phyloP scores from a whole-genome alignment of 208 protist species.

The Angomonas deanei region DNA sequence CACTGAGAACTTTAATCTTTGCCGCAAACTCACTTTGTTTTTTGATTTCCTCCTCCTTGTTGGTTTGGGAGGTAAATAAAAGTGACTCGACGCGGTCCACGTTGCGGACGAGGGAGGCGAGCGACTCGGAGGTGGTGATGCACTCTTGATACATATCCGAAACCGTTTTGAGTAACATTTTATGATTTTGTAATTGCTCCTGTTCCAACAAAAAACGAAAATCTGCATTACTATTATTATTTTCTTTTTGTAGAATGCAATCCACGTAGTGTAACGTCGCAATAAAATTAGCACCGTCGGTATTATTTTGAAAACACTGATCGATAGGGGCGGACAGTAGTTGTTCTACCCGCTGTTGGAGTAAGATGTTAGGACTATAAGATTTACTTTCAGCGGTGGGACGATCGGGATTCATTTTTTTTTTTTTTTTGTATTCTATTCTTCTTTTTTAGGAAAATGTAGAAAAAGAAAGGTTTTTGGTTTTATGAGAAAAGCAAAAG shows the following conservation, averaged over 20 bases:
- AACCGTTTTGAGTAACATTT: neutral
- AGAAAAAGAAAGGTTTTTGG: slow-evolving; percentile 1
- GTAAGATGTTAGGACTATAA: no score
- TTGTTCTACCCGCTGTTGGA: no score
- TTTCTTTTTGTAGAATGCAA: neutral
- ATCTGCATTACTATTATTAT: slow-evolving; percentile 3
- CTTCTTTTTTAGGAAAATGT: neutral
- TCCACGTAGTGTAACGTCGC: neutral
- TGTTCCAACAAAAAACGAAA: neutral
- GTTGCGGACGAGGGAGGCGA: neutral
- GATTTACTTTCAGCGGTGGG: no score
- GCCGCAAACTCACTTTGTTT: no score
- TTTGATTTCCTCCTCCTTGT: no score
- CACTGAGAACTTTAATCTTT: no score
- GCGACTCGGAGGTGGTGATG: neutral
- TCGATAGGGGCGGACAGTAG: no score
- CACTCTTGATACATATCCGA: neutral
- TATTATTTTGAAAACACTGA: no score
- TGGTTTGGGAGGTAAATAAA: no score
- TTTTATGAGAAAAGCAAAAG: no score
- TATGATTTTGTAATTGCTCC: neutral
- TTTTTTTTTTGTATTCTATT: neutral
- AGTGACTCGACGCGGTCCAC: neutral
- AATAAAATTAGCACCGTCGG: neutral
- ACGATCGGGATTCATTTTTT: neutral